Conservation (phyloP, 176 grass and related monocot species). For the Oropetium thomaeum region DNA sequence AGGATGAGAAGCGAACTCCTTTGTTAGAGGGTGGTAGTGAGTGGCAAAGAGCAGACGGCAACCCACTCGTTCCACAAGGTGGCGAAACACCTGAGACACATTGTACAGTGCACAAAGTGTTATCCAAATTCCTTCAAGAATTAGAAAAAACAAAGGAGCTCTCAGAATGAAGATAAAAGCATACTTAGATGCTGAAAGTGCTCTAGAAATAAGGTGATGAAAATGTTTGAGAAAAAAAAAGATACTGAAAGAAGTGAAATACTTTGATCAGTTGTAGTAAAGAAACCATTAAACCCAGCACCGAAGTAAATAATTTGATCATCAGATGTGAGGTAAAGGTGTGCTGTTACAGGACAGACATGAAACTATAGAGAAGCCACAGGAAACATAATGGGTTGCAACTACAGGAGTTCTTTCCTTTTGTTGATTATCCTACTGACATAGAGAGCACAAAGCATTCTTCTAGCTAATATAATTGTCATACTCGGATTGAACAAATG, state of each 20-base stretch:
- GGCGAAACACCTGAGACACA: constrained; percentile 72
- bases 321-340: too few species aligned
- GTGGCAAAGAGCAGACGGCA: constrained; percentile 91
- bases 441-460: neutral
- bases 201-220: too few species aligned
- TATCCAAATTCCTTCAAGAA: neutral
- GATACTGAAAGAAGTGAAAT: too few species aligned
- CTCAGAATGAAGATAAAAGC: neutral
- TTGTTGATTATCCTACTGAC: too few species aligned
- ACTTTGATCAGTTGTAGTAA: too few species aligned
- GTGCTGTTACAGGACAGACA: too few species aligned
- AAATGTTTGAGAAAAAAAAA: too few species aligned
- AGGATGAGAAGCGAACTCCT: constrained; percentile 89
- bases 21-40: constrained; percentile 88
- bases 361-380: too few species aligned
- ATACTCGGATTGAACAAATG: neutral
- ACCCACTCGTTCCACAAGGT: constrained; percentile 71
- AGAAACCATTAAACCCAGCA: neutral
- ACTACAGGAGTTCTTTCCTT: too few species aligned
- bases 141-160: too few species aligned
- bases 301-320: too few species aligned
- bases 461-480: neutral
- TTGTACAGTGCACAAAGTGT: constrained; percentile 7
- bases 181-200: neutral
- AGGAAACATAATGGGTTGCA: too few species aligned